Percentiles rank a stretch among this genome's conserved stretches.
Conservation (phyloP, 1,139 yeast species). For the Protomyces pachydermus region DNA sequence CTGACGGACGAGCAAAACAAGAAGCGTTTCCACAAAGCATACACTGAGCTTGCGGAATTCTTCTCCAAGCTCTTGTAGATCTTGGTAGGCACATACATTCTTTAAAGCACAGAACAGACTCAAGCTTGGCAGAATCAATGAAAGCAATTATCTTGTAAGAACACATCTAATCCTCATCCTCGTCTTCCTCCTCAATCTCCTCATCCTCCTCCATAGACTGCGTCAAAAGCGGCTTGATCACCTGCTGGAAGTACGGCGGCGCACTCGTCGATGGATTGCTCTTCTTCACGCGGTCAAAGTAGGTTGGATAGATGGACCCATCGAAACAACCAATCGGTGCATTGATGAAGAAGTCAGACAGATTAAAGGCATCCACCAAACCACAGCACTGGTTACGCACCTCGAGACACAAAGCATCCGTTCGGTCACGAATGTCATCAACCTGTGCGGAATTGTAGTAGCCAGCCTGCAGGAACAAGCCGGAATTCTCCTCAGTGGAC, state of each 20-base stretch:
- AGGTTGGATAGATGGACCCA: conserved; percentile 82
- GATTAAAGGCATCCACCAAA: conserved; percentile 82
- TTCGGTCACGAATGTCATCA: conserved; percentile 38
- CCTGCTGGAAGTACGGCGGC: conserved; percentile 43
- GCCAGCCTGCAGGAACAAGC: conserved; percentile 64
- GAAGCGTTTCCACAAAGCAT: conserved; percentile 32
- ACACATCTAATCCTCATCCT: conserved; percentile 5
- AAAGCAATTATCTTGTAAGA: not conserved
- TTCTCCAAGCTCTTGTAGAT: conserved; percentile 27
- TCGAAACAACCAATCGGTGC: conserved; percentile 79
- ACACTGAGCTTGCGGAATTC: conserved; percentile 28
- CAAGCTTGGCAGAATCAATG: no score
- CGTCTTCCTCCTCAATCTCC: conserved; percentile 30
- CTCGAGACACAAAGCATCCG: conserved; percentile 40
- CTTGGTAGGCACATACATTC: not conserved
- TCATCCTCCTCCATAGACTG: conserved; percentile 38
- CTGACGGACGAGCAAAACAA: conserved; percentile 29
- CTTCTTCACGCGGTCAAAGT: conserved; percentile 45
- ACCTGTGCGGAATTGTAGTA: conserved; percentile 46
- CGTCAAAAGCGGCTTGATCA: conserved; percentile 43
- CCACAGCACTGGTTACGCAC: conserved; percentile 68
- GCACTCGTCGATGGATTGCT: conserved; percentile 40
- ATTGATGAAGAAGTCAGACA: conserved; percentile 78
- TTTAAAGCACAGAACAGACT: no score
- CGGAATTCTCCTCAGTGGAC: conserved; percentile 69